Conservation (phyloP, 768 basidiomycete genomes). For the Trametes cingulata region DNA sequence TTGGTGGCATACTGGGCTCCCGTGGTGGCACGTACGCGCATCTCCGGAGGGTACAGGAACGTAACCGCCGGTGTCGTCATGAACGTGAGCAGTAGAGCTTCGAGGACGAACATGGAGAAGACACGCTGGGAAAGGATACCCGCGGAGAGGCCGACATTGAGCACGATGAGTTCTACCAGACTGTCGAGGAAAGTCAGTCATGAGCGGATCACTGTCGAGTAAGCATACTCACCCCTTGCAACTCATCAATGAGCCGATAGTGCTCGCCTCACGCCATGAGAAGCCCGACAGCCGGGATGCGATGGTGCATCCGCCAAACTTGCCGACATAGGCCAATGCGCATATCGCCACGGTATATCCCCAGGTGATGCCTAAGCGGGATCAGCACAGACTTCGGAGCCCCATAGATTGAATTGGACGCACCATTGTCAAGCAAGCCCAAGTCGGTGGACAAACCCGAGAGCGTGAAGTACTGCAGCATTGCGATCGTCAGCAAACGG, state of each 20-base stretch:
- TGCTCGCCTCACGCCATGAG: conserved; percentile 74
- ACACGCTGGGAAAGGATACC: conserved; percentile 70
- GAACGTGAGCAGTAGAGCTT: conserved; percentile 80
- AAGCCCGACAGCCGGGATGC: conserved; percentile 72
- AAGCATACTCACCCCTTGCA: conserved; percentile 80
- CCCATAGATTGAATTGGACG: background rate
- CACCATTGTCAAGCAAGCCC: conserved; percentile 77
- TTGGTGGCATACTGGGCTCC: conserved; percentile 52
- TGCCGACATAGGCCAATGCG: conserved; percentile 76
- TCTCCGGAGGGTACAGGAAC: conserved; percentile 63
- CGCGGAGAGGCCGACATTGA: conserved; percentile 88
- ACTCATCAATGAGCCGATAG: conserved; percentile 92
- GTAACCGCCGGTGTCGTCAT: conserved; percentile 80
- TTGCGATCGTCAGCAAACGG: background rate
- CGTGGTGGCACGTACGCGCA: conserved; percentile 49
- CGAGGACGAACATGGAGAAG: conserved; percentile 95
- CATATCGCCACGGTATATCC: conserved; percentile 83
- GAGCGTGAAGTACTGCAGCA: conserved; percentile 79
- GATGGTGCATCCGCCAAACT: conserved; percentile 82
- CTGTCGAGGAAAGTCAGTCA: conserved; percentile 34
- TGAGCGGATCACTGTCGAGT: background rate
- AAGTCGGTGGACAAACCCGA: conserved; percentile 91
- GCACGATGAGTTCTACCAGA: conserved; percentile 90
- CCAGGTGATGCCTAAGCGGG: conserved; percentile 71
- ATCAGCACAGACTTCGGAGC: background rate